These are phyloP conservation scores for Epichloe coenophiala DNA, from an alignment of 2,329 filamentous ascomycete species.

Conservation along the genomic window DNA sequence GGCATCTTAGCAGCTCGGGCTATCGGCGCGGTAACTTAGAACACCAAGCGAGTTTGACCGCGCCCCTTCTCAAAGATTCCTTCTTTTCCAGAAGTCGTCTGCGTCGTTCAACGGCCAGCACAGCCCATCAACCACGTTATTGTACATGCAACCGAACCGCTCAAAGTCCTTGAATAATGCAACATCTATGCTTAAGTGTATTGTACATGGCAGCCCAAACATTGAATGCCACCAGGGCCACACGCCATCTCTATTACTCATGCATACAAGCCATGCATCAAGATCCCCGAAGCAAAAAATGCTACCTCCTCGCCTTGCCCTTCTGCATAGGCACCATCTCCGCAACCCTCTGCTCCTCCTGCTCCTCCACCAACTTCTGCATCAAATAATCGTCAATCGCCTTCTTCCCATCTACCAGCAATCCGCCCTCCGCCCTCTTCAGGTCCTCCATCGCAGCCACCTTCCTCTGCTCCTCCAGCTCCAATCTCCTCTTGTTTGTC, in stretches of 20 bases:
- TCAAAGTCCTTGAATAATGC: no score
- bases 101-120: no score
- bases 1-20: no score
- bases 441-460: constrained; percentile 40
- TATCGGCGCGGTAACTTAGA: no score
- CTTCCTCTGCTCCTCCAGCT: constrained; percentile 49
- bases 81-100: no score
- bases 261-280: not conserved
- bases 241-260: not conserved
- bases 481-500: constrained; percentile 51
- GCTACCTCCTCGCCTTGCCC: constrained; percentile 5
- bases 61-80: no score
- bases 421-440: constrained; percentile 36
- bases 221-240: not conserved
- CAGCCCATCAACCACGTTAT: no score
- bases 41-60: no score
- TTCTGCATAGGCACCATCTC: constrained; percentile 16
- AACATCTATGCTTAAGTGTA: no score
- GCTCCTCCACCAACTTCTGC: constrained; percentile 20
- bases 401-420: constrained; percentile 44
- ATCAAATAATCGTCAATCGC: constrained; percentile 28
- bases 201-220: no score
- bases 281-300: no score
- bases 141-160: no score
- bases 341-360: constrained; percentile 19